These are phyloP conservation scores for Endothia cerciana DNA, from an alignment of 2,329 filamentous ascomycete genomes.

Conservation along the genomic window DNA sequence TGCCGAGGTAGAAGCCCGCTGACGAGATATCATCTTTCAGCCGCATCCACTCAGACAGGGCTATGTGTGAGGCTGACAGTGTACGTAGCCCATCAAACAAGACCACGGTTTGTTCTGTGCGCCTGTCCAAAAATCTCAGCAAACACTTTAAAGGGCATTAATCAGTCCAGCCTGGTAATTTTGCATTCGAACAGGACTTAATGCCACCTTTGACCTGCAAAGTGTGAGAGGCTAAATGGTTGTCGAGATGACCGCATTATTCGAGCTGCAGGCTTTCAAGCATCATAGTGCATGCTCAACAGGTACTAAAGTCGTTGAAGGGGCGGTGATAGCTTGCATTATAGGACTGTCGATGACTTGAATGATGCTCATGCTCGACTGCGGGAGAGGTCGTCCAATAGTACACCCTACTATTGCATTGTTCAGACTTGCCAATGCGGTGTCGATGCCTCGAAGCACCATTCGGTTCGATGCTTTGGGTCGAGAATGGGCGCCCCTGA, in stretches of 20 bases:
- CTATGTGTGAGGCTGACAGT: neutral
- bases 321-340: neutral
- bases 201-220: neutral
- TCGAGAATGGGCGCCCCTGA: neutral
- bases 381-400: neutral
- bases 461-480: neutral
- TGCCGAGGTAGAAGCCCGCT: constrained; percentile 2
- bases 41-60: neutral
- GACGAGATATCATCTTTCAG: neutral
- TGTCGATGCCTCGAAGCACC: constrained; percentile 8
- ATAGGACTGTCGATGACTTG: constrained; percentile 3
- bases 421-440: neutral
- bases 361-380: constrained; percentile 2
- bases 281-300: neutral
- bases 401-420: constrained; percentile 3
- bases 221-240: neutral
- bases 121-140: neutral
- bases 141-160: neutral
- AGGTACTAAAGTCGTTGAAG: neutral
- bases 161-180: neutral
- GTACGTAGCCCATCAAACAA: too few relatives aligned
- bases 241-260: constrained; percentile 8
- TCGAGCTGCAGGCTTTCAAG: constrained; percentile 11
- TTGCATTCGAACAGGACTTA: neutral
- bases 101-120: neutral